A percentile compares a stretch with the other conserved stretches of the same genome.
These are phyloP conservation scores for Yamadazyma endophytica DNA, from an alignment of 805 yeast species.

Conservation along the genomic window DNA sequence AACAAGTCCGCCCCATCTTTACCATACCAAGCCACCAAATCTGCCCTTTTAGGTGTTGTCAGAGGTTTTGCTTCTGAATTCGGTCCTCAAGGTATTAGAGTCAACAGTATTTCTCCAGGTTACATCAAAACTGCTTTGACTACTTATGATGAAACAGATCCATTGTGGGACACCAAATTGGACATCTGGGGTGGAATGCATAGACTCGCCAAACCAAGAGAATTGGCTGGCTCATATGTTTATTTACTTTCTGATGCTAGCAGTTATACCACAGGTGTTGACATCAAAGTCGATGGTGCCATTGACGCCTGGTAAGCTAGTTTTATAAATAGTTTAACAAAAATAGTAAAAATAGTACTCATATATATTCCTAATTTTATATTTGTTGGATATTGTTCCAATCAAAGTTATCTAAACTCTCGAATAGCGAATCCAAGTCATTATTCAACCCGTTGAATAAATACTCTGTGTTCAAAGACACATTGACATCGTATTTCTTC, in stretches of 20 bases:
- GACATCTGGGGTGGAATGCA: conserved; percentile 8
- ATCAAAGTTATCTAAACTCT: no score
- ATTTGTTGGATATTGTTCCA: no score
- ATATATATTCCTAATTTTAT: background rate
- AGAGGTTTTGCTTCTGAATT: conserved; percentile 41
- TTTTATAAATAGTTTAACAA: background rate
- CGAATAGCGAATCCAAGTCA: background rate
- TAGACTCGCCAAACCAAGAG: conserved; percentile 54
- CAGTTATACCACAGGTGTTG: conserved; percentile 69
- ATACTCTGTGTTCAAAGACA: conserved; percentile 1
- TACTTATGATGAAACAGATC: conserved; percentile 23
- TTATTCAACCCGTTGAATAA: conserved; percentile 1
- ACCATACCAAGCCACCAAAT: conserved; percentile 44
- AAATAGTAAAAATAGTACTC: background rate
- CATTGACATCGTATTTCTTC: background rate
- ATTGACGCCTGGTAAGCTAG: conserved; percentile 9
- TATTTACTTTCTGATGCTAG: conserved; percentile 74
- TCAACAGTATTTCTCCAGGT: conserved; percentile 39
- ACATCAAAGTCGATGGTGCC: conserved; percentile 71
- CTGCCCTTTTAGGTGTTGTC: conserved; percentile 36
- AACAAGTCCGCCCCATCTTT: conserved; percentile 33
- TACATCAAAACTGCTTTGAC: conserved; percentile 36
- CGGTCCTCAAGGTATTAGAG: conserved; percentile 46
- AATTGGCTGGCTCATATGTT: conserved; percentile 69
- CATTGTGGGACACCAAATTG: conserved; percentile 19